Evolutionary conservation across 75 land plant species (phyloP).

Genomic region (Azolla pinnata): DNA sequence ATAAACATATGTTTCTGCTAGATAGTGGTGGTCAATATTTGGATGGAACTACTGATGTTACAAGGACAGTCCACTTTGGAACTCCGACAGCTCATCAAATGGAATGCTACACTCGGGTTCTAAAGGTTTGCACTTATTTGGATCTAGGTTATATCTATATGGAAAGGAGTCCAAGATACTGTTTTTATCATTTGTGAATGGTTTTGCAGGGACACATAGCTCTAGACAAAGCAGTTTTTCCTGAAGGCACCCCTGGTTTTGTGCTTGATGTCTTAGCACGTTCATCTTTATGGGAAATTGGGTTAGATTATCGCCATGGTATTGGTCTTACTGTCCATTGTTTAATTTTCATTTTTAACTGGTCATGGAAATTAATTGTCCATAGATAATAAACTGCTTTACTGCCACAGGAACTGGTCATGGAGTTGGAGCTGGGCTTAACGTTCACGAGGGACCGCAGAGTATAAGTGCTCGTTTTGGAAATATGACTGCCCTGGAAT

Average conservation of each 20-base stretch:
- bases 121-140: conserved; percentile 58
- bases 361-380: background rate
- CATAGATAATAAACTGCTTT: background rate
- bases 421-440: conserved; percentile 97
- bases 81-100: conserved; percentile 61
- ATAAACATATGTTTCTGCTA: conserved; percentile 57
- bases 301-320: conserved; percentile 98
- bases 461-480: conserved; percentile 89
- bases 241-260: conserved; percentile 89
- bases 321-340: conserved; percentile 5
- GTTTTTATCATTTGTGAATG: background rate
- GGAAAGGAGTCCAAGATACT: background rate
- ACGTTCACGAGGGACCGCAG: conserved; percentile 99
- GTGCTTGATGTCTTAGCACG: conserved; percentile 95
- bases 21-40: conserved; percentile 96
- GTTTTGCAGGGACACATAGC: conserved; percentile 88
- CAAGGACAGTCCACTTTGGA: conserved; percentile 91
- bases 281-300: conserved; percentile 87
- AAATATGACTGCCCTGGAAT: conserved; percentile 67
- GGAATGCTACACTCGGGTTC: conserved; percentile 94
- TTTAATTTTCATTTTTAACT: background rate
- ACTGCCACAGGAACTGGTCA: conserved; percentile 78
- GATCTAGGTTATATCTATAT: no score
- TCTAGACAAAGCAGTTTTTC: conserved; percentile 85
- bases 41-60: conserved; percentile 97